phyloP scores from a whole-genome alignment of 2,329 filamentous ascomycete species.

The Chalara sp. region DNA sequence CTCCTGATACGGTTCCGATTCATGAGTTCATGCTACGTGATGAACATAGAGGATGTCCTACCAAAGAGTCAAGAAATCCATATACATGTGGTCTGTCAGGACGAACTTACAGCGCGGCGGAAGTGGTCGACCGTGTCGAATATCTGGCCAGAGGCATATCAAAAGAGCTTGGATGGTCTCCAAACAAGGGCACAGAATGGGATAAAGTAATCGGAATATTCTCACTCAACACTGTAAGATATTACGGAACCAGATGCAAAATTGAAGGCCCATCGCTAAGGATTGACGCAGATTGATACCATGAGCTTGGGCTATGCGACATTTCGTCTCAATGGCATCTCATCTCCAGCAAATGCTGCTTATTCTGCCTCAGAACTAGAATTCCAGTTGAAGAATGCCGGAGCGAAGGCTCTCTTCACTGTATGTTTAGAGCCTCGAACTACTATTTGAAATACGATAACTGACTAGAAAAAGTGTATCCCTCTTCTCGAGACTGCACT shows the following conservation, averaged over 20 bases:
- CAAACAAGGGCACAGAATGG: slow-evolving; percentile 68
- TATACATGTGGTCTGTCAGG: slow-evolving; percentile 74
- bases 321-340: slow-evolving; percentile 66
- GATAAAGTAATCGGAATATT: slow-evolving; percentile 75
- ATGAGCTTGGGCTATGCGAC: slow-evolving; percentile 66
- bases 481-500: slow-evolving; percentile 57
- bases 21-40: slow-evolving; percentile 73
- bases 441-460: background rate
- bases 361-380: slow-evolving; percentile 79
- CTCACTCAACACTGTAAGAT: slow-evolving; percentile 67
- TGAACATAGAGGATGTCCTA: slow-evolving; percentile 56
- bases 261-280: background rate
- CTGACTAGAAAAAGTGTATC: slow-evolving; percentile 40
- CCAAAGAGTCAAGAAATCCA: slow-evolving; percentile 58
- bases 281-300: slow-evolving; percentile 57
- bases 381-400: slow-evolving; percentile 73
- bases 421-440: slow-evolving; percentile 42
- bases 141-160: slow-evolving; percentile 60
- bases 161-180: slow-evolving; percentile 64
- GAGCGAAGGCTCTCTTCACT: slow-evolving; percentile 68
- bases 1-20: slow-evolving; percentile 67
- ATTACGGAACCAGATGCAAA: background rate
- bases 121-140: slow-evolving; percentile 61
- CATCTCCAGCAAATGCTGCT: slow-evolving; percentile 77
- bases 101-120: slow-evolving; percentile 53